These are phyloP conservation scores for Zygosaccharomyces sapae DNA, from an alignment of 1,139 yeast species.

Conservation along the genomic window DNA sequence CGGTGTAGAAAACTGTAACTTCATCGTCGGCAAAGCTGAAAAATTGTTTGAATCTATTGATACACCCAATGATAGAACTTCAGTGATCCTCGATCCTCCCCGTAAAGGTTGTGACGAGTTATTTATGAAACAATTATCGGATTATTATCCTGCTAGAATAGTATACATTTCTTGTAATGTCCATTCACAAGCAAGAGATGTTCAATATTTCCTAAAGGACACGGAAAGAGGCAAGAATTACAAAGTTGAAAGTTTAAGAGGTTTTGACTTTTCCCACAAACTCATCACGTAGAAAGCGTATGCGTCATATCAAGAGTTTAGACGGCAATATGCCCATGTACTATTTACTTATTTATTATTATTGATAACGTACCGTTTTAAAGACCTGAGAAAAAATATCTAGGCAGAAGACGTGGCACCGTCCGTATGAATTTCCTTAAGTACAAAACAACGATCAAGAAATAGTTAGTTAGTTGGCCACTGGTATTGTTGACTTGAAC, in stretches of 20 bases:
- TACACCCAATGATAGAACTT: constrained; percentile 67
- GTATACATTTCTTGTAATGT: constrained; percentile 96
- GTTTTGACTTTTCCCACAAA: constrained; percentile 98
- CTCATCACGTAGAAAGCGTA: constrained; percentile 95
- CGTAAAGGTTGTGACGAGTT: constrained; percentile 93
- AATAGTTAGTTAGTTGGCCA: too few relatives aligned
- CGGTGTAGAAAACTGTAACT: constrained; percentile 69
- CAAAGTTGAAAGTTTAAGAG: constrained; percentile 75
- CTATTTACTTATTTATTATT: neutral
- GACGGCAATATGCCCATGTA: too few relatives aligned
- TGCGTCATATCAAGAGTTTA: constrained; percentile 59
- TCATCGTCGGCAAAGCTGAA: constrained; percentile 91
- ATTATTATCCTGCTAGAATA: constrained; percentile 75
- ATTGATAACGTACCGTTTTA: neutral
- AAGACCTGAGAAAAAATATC: too few relatives aligned
- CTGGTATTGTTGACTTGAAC: neutral
- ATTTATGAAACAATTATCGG: constrained; percentile 78
- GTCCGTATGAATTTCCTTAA: too few relatives aligned
- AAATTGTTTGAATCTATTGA: constrained; percentile 75
- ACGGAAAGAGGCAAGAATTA: constrained; percentile 62
- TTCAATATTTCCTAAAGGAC: constrained; percentile 72
- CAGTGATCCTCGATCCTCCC: constrained; percentile 94
- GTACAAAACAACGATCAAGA: too few relatives aligned
- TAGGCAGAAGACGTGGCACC: too few relatives aligned
- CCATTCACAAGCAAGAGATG: constrained; percentile 93